phyloP scores from a whole-genome alignment of 2,329 filamentous ascomycete species.

The Nigrospora oryzae region DNA sequence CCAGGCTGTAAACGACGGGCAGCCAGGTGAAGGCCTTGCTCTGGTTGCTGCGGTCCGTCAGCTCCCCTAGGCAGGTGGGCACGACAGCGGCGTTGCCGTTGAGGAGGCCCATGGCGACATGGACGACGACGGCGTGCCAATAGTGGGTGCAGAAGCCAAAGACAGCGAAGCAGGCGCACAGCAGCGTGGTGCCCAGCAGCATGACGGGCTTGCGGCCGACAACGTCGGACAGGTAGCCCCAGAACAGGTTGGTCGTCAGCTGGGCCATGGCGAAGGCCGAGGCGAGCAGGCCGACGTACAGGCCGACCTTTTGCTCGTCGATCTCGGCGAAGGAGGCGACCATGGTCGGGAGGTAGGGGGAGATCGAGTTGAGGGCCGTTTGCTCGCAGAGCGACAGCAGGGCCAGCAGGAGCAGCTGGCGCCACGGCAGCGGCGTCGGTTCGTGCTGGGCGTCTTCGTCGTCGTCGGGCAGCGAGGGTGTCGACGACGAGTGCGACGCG shows the following conservation, averaged over 20 bases:
- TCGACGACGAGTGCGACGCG: conserved; percentile 19
- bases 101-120: conserved; percentile 82
- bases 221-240: conserved; percentile 76
- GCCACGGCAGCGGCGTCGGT: conserved; percentile 70
- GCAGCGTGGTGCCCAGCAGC: conserved; percentile 71
- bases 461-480: conserved; percentile 18
- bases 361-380: conserved; percentile 93
- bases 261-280: conserved; percentile 90
- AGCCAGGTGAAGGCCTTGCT: conserved; percentile 89
- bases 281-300: conserved; percentile 87
- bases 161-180: conserved; percentile 70
- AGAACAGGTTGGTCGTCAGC: conserved; percentile 84
- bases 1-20: conserved; percentile 91
- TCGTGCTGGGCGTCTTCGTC: conserved; percentile 26
- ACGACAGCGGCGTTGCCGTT: conserved; percentile 96
- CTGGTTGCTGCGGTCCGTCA: conserved; percentile 93
- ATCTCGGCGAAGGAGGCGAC: conserved; percentile 77
- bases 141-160: conserved; percentile 83
- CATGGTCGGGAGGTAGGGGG: conserved; percentile 92
- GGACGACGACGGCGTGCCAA: conserved; percentile 78
- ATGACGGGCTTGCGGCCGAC: conserved; percentile 79
- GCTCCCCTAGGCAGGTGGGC: conserved; percentile 86
- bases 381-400: conserved; percentile 88
- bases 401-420: conserved; percentile 77
- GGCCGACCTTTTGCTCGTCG: conserved; percentile 58